Base-by-base conservation (phyloP, 208 protist genomes). In the Herpetomonas muscarum region DNA sequence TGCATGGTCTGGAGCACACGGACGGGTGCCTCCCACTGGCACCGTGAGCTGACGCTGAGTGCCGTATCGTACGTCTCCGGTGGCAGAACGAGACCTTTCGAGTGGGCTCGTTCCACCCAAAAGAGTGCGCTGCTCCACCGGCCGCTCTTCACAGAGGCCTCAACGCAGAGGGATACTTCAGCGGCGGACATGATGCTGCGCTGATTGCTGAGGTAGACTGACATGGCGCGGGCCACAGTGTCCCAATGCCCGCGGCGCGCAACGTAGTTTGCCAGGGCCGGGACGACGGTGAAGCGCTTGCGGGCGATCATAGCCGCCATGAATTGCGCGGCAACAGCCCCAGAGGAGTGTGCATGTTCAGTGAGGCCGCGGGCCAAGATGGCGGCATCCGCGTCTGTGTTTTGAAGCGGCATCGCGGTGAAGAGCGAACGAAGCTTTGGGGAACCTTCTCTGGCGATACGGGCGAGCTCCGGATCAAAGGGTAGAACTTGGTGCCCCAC, bases 51-150 rank as follows among this genome's bases (percentile, higher is more conserved):
- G 9, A 65, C 67, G 7, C 60, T 44, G 15, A 89, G 66, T 1
- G 67, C 76, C 29, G 64, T 67, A 48, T 92, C 76, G 67, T 89
- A 92, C 26, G 69, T 71, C 0, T 37, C 17, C 2, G 69, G 22
- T 0, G 61, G 34, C 1, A 89, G 66, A 3, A 48, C 51, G 3
- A 85, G 32, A n/a, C 68, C 64, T 37, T 54, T 29, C 0, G 46
- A 52, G 55, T 85, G 75, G 7, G 79, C 77, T 1, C 86, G 81
- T 48, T 93, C 76, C 47, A 87, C 63, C 86, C 86, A 93, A 55
- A 93, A 93, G 31, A 93, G 67, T 13, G 81, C 86, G 55, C 79
- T 86, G 42, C 59, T 52, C 86, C 86, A 93, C 44, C 76, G 76
- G 15, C 79, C 81, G 6, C 70, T 49, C 31, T 74, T 61, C 25